Conservation (phyloP, 257 asterid genomes). For the Haberlea rhodopensis region DNA sequence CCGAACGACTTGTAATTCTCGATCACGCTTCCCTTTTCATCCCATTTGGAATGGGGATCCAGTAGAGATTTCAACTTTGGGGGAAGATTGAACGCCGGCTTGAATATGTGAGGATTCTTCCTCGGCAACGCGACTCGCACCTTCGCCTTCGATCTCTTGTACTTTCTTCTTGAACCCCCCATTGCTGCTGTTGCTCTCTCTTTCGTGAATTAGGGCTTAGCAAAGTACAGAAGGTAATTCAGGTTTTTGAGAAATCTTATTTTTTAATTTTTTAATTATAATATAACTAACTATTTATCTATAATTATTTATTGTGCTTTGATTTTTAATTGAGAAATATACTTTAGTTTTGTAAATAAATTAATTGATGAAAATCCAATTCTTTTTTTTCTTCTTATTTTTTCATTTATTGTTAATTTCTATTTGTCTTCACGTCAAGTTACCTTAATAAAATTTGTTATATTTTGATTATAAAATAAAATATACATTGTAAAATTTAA, state of each 20-base stretch:
- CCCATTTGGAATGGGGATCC: constrained; percentile 72
- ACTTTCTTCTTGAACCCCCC: constrained; percentile 93
- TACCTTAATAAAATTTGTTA: no score
- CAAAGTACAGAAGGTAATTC: constrained; percentile 14
- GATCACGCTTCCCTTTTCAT: constrained; percentile 76
- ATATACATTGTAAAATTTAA: no score
- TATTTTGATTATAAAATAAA: no score
- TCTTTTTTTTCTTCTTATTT: no score
- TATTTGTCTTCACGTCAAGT: no score
- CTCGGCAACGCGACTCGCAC: constrained; percentile 78
- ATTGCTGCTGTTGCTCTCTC: constrained; percentile 30
- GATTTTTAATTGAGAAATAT: no score
- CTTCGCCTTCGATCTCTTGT: constrained; percentile 71
- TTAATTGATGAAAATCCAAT: no score
- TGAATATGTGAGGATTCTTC: constrained; percentile 71
- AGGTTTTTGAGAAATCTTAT: constrained; percentile 34
- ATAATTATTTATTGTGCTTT: no score
- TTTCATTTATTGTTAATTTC: no score
- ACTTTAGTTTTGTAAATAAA: no score
- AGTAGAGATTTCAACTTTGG: constrained; percentile 67
- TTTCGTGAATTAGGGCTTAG: constrained; percentile 30
- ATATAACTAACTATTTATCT: no score
- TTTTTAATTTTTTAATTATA: not conserved
- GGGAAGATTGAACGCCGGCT: constrained; percentile 86
- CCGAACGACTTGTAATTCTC: constrained; percentile 91